Base-by-base conservation (phyloP, 2,329 filamentous ascomycete species). In the Fusarium sp. region DNA sequence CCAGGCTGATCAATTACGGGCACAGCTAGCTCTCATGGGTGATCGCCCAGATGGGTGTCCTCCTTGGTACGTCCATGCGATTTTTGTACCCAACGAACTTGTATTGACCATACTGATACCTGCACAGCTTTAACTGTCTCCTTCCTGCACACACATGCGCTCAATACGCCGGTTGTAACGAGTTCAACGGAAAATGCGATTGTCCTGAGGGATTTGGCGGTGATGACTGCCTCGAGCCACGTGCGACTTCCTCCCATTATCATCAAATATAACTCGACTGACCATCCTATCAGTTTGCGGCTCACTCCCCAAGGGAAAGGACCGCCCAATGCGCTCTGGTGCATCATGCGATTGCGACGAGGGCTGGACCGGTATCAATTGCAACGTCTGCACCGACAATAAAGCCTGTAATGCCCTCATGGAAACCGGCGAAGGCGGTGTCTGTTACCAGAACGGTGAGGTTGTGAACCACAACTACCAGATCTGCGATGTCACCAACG, bases 281-380 rank as follows among this genome's bases (percentile, higher is more conserved):
- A 76, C 57, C 6, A 17, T 50, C n/a, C 37, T 52, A 17, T 13
- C 52, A 87, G 90, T 97, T 10, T 99, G 96, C 79, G 96, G 95
- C 62, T 96, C 95, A 40, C 86, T 98, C 42, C 89, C 93, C 41
- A 91, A 94, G 75, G 95, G 94, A 71, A 87, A 88, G 73, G 90
- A 98, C 76, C 89, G 96, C 74, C 89, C 91, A 26, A 91, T 93
- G 78, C 89, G 96, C 78, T 84, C 89, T 56, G 90, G 89, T 69
- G 86, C 90, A 63, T 84, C 86, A 42, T 99, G 96, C 83, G 85
- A 94, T 44, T 99, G 96, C 81, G 92, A 95, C 78, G 93, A 97
- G 40, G 96, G 96, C 60, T 99, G 96, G 96, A 89, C 89, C 42
- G 96, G 96, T 70, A 95, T 99, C 83, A 99, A 99, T 85, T 99